A percentile compares a stretch with the other conserved stretches of the same genome.
Conservation (phyloP, 352 stramenopile genomes). For the Albugo candida region DNA sequence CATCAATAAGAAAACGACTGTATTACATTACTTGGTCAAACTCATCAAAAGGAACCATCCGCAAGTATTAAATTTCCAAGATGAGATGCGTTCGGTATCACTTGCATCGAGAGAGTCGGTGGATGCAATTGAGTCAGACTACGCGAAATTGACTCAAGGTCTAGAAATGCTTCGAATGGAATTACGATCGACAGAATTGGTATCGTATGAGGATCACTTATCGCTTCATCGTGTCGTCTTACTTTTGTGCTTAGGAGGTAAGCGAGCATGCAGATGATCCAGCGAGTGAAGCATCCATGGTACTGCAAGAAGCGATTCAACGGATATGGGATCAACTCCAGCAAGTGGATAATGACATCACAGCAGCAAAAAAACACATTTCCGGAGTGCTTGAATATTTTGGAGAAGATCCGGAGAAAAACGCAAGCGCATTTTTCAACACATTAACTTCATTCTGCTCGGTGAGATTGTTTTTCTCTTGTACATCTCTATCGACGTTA, state of each 20-base stretch:
- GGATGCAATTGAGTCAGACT: slow-evolving; percentile 43
- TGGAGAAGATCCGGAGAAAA: slow-evolving; percentile 57
- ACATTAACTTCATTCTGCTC: slow-evolving; percentile 66
- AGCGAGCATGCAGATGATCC: no score
- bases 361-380: slow-evolving; percentile 27
- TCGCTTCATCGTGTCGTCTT: background rate
- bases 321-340: background rate
- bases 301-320: no score
- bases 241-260: background rate
- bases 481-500: background rate
- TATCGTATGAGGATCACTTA: slow-evolving; percentile 1
- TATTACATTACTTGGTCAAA: slow-evolving; percentile 95
- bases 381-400: slow-evolving; percentile 72
- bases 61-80: slow-evolving; percentile 80
- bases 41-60: slow-evolving; percentile 91
- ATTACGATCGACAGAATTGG: slow-evolving; percentile 23
- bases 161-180: slow-evolving; percentile 25
- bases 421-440: slow-evolving; percentile 52
- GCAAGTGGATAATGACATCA: slow-evolving; percentile 16
- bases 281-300: no score
- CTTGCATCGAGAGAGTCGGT: slow-evolving; percentile 70
- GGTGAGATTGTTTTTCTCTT: slow-evolving; percentile 8
- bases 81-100: slow-evolving; percentile 72
- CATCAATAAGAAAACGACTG: slow-evolving; percentile 92
- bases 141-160: slow-evolving; percentile 29